Base-by-base conservation (phyloP, 352 stramenopile genomes). In the Globisporangium cederbergense region DNA sequence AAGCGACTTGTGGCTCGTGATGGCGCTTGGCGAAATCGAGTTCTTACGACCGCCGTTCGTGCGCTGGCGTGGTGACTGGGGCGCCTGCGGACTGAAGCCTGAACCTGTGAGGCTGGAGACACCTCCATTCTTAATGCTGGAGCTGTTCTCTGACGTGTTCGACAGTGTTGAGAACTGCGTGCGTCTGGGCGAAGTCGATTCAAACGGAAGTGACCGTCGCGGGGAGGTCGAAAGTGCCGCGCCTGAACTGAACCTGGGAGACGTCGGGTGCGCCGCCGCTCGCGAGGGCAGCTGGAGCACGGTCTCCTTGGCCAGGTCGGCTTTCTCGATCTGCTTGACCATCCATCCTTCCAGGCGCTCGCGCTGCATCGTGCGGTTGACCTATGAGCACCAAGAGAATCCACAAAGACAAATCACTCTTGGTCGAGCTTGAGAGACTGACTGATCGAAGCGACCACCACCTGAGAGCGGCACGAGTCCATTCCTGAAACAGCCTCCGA, bases 261-360 rank as follows among this genome's bases (percentile, higher is more conserved):
- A 30, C 36, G 38, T 22, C 13, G 42, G 3, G 42, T 11, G 25
- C 13, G 32, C 11, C 30, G 58, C n/a, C 4, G 42, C 32, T 45
- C 40, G 38, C 30, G 56, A 34, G n/a, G 83, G 81, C 28, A 89
- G 57, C 58, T 89, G 81, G 55, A 89, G 74, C 18, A 90, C 65
- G 14, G 79, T 86, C 60, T 83, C 81, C 58, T 83, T 83, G n/a
- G 81, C 77, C 58, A 90, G 60, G 47, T 88, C 76, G 25, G 83
- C 75, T 59, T 88, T 73, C 61, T 82, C 79, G 57, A 93, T 85
- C 67, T 92, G 81, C 69, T 71, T 62, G 36, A 90, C 80, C 77
- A 93, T 91, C 75, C 81, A 91, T 81, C 81, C 78, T 68, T 91
- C 83, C 51, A 93, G 58, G 2, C 81, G 75, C 42, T 87, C 74